Base-by-base conservation (phyloP, 2,329 filamentous ascomycete species). In the Aspergillus sp. region DNA sequence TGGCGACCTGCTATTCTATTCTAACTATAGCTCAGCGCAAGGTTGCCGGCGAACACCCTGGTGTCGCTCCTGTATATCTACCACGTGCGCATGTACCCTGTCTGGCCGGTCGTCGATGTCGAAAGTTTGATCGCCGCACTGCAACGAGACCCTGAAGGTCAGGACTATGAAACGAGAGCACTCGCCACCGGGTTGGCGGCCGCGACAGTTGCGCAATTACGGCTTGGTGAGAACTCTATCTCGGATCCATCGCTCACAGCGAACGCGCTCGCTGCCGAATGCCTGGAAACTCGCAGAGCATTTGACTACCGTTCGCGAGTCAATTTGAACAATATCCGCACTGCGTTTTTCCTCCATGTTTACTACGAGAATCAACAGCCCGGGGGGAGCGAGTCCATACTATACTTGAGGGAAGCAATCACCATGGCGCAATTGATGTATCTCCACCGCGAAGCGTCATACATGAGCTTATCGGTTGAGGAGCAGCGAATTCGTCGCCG, bases 331-430 rank as follows among this genome's bases (percentile, higher is more conserved):
- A 71, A 69, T 35, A 61, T 83, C 3, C 73, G 79, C 4, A 78
- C 77, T 2, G 78, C 79, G 0, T 83, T 83, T 61, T 83, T 82
- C 48, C 67, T 83, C 17, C 81, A 83, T 62, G 77, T 82, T 11
- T 82, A 81, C 52, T 75, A 82, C 60, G 80, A 83, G 63, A 82
- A 83, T 53, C 73, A 77, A 56, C 62, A 71, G 9, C 72, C 79
- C 0, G 80, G 80, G 3, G 79, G 80, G 1, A 73, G 71, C 2
- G 77, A 77, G 51, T 82, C 80, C 2, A 67, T 82, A 6, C 63
- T 83, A 8, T 80, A 80, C 60, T 63, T 83, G 6, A 73, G 81
- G 6, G 80, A 83, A 58, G 79, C 80, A 6, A 79, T 83, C n/a
- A 80, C 80, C 0, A 69, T 81, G 21, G 80, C 80, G 2, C 81